Evolutionary conservation across 2,329 filamentous ascomycete genomes (phyloP).

Genomic region (Hymenoscyphus fraxineus): DNA sequence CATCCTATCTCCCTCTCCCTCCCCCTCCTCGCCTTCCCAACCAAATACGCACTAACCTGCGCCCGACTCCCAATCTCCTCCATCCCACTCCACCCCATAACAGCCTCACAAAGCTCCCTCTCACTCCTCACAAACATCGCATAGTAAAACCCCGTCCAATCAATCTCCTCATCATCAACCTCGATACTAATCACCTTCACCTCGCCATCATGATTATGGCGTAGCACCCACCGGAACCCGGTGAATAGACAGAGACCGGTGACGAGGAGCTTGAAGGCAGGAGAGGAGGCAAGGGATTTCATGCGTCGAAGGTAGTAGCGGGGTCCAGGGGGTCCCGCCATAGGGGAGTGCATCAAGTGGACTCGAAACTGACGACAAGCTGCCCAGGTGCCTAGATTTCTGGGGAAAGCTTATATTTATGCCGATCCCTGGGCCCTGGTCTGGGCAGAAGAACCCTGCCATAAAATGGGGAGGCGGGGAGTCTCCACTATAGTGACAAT

Average conservation of each 20-base stretch:
- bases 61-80: slow-evolving; percentile 31
- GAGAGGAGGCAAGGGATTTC: slow-evolving; percentile 19
- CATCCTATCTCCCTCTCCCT: not conserved
- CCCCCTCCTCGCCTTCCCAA: no score
- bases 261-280: slow-evolving; percentile 17
- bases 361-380: not conserved
- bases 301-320: slow-evolving; percentile 24
- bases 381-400: not conserved
- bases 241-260: slow-evolving; percentile 20
- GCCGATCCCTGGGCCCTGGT: no score
- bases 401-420: not conserved
- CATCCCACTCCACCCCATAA: slow-evolving; percentile 31
- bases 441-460: no score
- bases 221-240: slow-evolving; percentile 21
- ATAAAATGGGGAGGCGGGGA: no score
- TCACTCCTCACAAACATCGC: slow-evolving; percentile 30
- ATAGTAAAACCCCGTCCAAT: slow-evolving; percentile 29
- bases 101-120: slow-evolving; percentile 30
- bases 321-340: slow-evolving; percentile 23
- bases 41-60: slow-evolving; percentile 16
- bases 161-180: slow-evolving; percentile 23
- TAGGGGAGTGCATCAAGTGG: slow-evolving; percentile 1
- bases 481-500: not conserved
- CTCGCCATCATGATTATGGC: slow-evolving; percentile 25
- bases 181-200: slow-evolving; percentile 7